phyloP scores from a whole-genome alignment of 2,329 filamentous ascomycete genomes.

The Thielaviopsis punctulata region DNA sequence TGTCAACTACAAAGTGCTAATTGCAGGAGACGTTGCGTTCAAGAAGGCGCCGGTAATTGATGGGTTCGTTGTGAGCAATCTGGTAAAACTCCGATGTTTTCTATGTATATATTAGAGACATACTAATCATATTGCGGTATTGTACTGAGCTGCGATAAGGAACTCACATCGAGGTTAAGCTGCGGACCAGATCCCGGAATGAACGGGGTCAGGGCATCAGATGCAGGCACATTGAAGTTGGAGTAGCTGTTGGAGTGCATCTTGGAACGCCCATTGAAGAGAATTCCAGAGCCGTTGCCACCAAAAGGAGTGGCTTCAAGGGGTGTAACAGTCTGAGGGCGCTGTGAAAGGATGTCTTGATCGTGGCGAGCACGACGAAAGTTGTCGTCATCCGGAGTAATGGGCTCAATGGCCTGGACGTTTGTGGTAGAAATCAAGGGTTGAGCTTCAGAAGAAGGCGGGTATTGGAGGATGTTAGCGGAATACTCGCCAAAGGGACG shows the following conservation, averaged over 20 bases:
- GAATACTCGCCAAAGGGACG: not conserved
- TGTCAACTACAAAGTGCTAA: constrained; percentile 99
- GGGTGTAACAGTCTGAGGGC: not conserved
- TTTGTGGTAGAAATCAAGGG: not conserved
- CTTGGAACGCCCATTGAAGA: not conserved
- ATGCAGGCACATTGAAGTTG: not conserved
- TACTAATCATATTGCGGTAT: not conserved
- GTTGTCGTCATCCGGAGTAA: not conserved
- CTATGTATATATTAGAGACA: not conserved
- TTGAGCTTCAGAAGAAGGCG: not conserved
- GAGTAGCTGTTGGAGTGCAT: not conserved
- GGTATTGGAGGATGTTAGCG: not conserved
- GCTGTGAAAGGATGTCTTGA: not conserved
- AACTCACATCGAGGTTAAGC: constrained; percentile 3
- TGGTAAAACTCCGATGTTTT: constrained; percentile 1
- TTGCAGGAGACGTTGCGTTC: constrained; percentile 95
- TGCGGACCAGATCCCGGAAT: not conserved
- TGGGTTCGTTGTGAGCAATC: constrained; percentile 48
- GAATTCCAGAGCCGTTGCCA: not conserved
- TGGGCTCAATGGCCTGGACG: not conserved
- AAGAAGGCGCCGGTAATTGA: constrained; percentile 89
- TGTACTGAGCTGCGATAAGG: not conserved
- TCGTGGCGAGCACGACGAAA: not conserved
- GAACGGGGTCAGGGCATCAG: not conserved
- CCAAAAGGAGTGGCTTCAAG: not conserved